Evolutionary conservation across 148 eudicot genomes (phyloP).

Genomic region (Simmondsia chinensis): DNA sequence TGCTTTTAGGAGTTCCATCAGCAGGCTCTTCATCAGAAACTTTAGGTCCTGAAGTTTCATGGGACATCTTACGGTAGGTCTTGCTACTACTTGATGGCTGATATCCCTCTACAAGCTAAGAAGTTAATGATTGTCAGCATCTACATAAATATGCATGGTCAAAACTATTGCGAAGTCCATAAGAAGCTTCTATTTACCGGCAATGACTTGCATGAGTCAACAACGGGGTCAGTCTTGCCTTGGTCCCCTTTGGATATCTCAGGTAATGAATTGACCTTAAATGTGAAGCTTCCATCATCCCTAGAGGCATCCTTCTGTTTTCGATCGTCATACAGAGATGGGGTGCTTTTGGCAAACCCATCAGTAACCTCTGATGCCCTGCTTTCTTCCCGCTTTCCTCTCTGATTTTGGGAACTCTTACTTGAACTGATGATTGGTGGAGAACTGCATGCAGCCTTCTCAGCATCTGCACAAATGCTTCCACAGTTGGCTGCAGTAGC

Average conservation of each 20-base stretch:
- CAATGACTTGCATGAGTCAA: slow-evolving; percentile 22
- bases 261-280: slow-evolving; percentile 43
- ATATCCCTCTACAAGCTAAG: slow-evolving; percentile 24
- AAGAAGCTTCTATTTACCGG: slow-evolving; percentile 10
- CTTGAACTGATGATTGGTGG: slow-evolving; percentile 30
- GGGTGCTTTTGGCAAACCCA: slow-evolving; percentile 9
- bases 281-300: slow-evolving; percentile 55
- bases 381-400: slow-evolving; percentile 17
- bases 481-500: slow-evolving; percentile 3
- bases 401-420: slow-evolving; percentile 28
- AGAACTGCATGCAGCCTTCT: slow-evolving; percentile 26
- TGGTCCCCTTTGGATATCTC: slow-evolving; percentile 29
- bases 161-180: too few relatives aligned
- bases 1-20: slow-evolving; percentile 32
- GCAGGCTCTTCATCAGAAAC: slow-evolving; percentile 18
- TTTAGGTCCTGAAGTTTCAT: slow-evolving; percentile 24
- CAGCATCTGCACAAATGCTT: slow-evolving; percentile 19
- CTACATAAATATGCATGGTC: too few relatives aligned
- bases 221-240: slow-evolving; percentile 20
- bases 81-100: slow-evolving; percentile 22
- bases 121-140: too few relatives aligned
- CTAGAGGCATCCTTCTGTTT: slow-evolving; percentile 22
- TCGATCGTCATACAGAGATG: slow-evolving; percentile 11
- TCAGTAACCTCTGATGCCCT: slow-evolving; percentile 14
- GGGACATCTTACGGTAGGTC: slow-evolving; percentile 4